These are phyloP conservation scores for Trametopsis cervina DNA, from an alignment of 768 basidiomycete species.

Conservation along the genomic window DNA sequence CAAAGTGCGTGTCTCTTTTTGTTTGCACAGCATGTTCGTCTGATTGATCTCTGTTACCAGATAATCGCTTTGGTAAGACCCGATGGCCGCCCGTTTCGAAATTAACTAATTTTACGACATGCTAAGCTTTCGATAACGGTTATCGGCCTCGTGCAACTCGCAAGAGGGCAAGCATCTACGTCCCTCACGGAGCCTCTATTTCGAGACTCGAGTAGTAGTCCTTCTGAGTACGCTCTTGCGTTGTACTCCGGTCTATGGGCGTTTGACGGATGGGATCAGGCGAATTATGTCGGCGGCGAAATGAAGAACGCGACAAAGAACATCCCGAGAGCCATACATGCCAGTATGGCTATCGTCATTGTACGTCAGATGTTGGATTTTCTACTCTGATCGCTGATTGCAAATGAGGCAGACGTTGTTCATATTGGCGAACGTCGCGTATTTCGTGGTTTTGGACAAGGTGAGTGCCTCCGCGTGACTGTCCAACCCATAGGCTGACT, in stretches of 20 bases:
- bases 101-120: constrained; percentile 7
- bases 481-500: constrained; percentile 1
- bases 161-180: constrained; percentile 59
- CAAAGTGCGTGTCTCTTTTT: constrained; percentile 50
- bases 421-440: constrained; percentile 77
- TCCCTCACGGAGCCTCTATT: constrained; percentile 69
- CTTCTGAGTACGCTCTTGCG: constrained; percentile 86
- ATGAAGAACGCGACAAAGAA: constrained; percentile 78
- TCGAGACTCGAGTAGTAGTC: constrained; percentile 63
- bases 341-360: constrained; percentile 80
- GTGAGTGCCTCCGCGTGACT: constrained; percentile 25
- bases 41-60: constrained; percentile 25
- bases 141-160: constrained; percentile 73
- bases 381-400: constrained; percentile 7
- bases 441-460: constrained; percentile 90
- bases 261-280: constrained; percentile 95
- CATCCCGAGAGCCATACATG: constrained; percentile 83
- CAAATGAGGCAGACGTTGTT: constrained; percentile 59
- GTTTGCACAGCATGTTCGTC: not conserved
- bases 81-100: not conserved
- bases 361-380: constrained; percentile 33
- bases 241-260: constrained; percentile 95
- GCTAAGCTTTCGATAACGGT: constrained; percentile 63
- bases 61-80: constrained; percentile 56
- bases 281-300: constrained; percentile 87